A percentile compares a stretch with the other conserved stretches of the same genome.
Evolutionary conservation across 768 basidiomycete species (phyloP).

Genomic region (Lactarius psammicola): DNA sequence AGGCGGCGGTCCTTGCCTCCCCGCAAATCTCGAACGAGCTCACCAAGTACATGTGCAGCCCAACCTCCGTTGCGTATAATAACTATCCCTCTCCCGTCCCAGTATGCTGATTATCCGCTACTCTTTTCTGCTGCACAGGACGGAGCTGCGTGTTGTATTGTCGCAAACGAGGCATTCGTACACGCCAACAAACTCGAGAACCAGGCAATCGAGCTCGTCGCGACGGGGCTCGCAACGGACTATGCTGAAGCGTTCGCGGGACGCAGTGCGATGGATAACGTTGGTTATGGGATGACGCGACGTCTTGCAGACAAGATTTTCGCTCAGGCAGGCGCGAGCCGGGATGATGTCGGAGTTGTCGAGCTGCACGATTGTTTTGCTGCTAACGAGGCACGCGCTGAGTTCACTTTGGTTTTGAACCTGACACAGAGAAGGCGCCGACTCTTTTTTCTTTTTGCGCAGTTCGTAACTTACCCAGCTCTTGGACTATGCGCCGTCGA

Average conservation of each 20-base stretch:
- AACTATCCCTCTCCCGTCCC: background rate
- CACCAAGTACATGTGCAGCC: slow-evolving; percentile 86
- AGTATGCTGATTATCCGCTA: background rate
- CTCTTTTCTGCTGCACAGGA: slow-evolving; percentile 55
- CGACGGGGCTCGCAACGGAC: slow-evolving; percentile 66
- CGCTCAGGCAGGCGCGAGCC: slow-evolving; percentile 61
- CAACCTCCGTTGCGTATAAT: slow-evolving; percentile 50
- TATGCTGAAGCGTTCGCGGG: slow-evolving; percentile 61
- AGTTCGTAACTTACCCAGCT: slow-evolving; percentile 83
- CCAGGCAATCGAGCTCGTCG: slow-evolving; percentile 82
- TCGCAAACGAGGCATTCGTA: slow-evolving; percentile 79
- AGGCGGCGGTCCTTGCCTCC: slow-evolving; percentile 64
- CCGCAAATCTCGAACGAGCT: slow-evolving; percentile 69
- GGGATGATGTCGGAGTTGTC: slow-evolving; percentile 75
- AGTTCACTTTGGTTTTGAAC: background rate
- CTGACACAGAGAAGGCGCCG: background rate
- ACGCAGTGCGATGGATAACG: slow-evolving; percentile 71
- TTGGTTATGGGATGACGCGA: slow-evolving; percentile 79
- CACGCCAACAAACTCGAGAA: slow-evolving; percentile 70
- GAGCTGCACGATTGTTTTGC: slow-evolving; percentile 89
- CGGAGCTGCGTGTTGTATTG: slow-evolving; percentile 71
- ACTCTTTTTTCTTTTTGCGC: background rate
- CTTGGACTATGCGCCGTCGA: slow-evolving; percentile 66
- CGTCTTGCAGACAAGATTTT: slow-evolving; percentile 64
- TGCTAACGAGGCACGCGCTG: slow-evolving; percentile 62